phyloP scores from a whole-genome alignment of 352 stramenopile genomes.

The Phytophthora litchii region DNA sequence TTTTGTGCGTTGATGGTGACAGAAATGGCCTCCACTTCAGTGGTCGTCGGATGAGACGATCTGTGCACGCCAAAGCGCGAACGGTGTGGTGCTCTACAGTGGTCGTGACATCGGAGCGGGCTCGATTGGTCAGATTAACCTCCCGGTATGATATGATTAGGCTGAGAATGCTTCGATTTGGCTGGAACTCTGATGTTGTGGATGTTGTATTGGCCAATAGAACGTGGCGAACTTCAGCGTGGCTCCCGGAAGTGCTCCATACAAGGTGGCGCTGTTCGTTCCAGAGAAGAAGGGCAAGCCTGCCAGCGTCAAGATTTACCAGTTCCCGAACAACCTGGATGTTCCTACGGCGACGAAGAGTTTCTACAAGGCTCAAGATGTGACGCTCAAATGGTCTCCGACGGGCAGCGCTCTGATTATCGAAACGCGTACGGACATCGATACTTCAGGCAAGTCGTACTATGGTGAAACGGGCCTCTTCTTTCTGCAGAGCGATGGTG shows the following conservation, averaged over 20 bases:
- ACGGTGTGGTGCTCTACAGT: constrained; percentile 82
- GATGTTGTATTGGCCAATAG: constrained; percentile 31
- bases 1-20: constrained; percentile 1
- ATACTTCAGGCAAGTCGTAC: constrained; percentile 95
- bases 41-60: constrained; percentile 92
- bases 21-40: constrained; percentile 91
- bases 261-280: constrained; percentile 88
- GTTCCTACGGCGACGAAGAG: constrained; percentile 79
- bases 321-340: constrained; percentile 72
- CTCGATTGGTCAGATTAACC: constrained; percentile 71
- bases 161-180: background rate
- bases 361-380: constrained; percentile 92
- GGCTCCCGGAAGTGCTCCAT: constrained; percentile 73
- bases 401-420: constrained; percentile 88
- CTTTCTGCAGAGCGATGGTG: constrained; percentile 92
- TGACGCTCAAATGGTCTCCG: constrained; percentile 91
- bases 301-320: constrained; percentile 84
- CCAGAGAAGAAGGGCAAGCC: constrained; percentile 91
- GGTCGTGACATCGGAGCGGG: constrained; percentile 61
- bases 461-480: constrained; percentile 97
- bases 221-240: constrained; percentile 87
- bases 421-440: constrained; percentile 92
- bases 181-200: constrained; percentile 9
- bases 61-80: constrained; percentile 75
- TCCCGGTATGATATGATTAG: constrained; percentile 49